Percentiles rank a stretch among this genome's conserved stretches.
phyloP scores from a whole-genome alignment of 371 early-diverging fungal genomes.

The Mucor indicus region DNA sequence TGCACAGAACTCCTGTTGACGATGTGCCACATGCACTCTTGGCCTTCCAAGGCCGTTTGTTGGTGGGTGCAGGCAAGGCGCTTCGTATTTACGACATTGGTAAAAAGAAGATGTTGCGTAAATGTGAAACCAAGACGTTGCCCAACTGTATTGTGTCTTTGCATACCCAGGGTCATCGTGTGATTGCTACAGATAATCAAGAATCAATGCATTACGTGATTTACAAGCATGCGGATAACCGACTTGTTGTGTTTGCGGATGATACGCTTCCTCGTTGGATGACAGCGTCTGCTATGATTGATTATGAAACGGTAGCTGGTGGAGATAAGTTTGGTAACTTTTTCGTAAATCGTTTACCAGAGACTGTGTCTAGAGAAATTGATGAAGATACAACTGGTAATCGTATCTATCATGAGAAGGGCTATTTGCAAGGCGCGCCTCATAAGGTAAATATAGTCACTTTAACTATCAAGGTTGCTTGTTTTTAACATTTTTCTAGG shows the following conservation, averaged over 20 bases:
- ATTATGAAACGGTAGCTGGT: constrained; percentile 90
- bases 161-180: constrained; percentile 83
- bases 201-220: constrained; percentile 83
- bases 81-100: constrained; percentile 94
- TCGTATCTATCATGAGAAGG: constrained; percentile 74
- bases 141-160: constrained; percentile 74
- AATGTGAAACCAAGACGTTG: constrained; percentile 81
- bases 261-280: constrained; percentile 91
- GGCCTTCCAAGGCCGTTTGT: constrained; percentile 85
- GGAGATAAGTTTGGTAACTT: constrained; percentile 98
- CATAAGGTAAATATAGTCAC: constrained; percentile 80
- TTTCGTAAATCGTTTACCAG: constrained; percentile 74
- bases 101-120: constrained; percentile 85
- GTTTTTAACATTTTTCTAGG: constrained; percentile 19
- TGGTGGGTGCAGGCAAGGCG: constrained; percentile 86
- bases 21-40: constrained; percentile 82
- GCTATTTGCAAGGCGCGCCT: constrained; percentile 80
- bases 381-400: constrained; percentile 90
- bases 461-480: no score
- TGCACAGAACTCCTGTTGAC: constrained; percentile 87
- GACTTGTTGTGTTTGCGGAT: constrained; percentile 88
- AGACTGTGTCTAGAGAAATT: constrained; percentile 62
- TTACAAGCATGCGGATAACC: constrained; percentile 74
- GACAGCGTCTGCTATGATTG: constrained; percentile 76
- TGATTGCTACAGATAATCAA: constrained; percentile 84